Base-by-base conservation (phyloP, 1,284 basidiomycete genomes). In the Ustilago loliicola region DNA sequence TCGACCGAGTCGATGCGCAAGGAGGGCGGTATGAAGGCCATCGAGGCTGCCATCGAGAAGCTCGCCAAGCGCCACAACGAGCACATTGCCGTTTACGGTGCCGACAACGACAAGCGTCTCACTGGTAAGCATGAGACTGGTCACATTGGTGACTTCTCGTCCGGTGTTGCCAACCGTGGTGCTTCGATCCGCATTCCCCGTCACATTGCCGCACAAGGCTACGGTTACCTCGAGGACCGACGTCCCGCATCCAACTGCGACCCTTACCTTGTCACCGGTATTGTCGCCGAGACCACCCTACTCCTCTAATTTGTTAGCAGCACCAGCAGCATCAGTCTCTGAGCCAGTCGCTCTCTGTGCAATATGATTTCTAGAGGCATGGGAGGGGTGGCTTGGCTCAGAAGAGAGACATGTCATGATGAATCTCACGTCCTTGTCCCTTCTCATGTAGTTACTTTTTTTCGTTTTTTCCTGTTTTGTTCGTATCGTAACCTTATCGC, bases 111-210 rank as follows among this genome's bases (percentile, higher is more conserved):
- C 71, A 74, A 77, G 69, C 83, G 85, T 62, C 82, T 86, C 32
- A 86, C 85, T 21, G 85, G 85, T 61, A 79, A 77, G 66, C 84
- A 86, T 80, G 97, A 99, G 91, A 99, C 97, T 56, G 96, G 93
- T 73, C 94, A 96, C 89, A 98, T 99, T 86, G 91, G 92, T 83
- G 87, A 88, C 70, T 99, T 99, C 90, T 94, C 92, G 80, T 94
- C 93, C 70, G 96, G 96, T 88, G 94, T 98, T 73, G 96, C 96
- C 83, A 94, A 99, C 90, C 94, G 96, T 88, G 96, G 95, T 86
- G 95, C 85, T 53, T 83, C 82, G 50, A 88, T 89, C 80, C 87
- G 88, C 67, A 92, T 97, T 66, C 96, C 96, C 64, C 90, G 95
- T 83, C 94, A 96, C 87, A 95, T 97, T 82, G 93, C 92, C 68